Conservation (phyloP, 2,329 filamentous ascomycete genomes). For the Sporothrix brunneoviolacea region DNA sequence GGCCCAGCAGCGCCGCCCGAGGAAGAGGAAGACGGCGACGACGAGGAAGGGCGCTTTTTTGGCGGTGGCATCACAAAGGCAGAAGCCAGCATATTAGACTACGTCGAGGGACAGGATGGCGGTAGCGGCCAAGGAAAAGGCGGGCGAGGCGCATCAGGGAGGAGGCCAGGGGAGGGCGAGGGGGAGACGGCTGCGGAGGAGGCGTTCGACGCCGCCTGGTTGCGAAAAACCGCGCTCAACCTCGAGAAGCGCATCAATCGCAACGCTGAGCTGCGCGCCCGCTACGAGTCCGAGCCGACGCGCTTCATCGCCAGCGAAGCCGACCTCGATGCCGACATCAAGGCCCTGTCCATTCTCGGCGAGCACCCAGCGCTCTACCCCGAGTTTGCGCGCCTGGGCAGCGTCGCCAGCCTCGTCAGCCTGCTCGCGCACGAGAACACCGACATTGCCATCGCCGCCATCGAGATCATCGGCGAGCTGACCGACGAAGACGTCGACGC, state of each 20-base stretch:
- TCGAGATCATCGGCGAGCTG: slow-evolving; percentile 84
- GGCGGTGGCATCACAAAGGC: slow-evolving; percentile 80
- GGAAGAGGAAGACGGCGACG: slow-evolving; percentile 49
- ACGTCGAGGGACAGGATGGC: slow-evolving; percentile 60
- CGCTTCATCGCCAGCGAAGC: slow-evolving; percentile 84
- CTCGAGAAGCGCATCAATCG: slow-evolving; percentile 89
- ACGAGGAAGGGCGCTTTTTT: slow-evolving; percentile 93
- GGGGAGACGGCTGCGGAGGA: no score
- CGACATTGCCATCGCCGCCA: slow-evolving; percentile 86
- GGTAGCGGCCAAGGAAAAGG: slow-evolving; percentile 44
- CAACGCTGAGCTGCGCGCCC: slow-evolving; percentile 83
- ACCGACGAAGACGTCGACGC: slow-evolving; percentile 89
- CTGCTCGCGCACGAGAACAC: slow-evolving; percentile 92
- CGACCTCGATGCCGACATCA: slow-evolving; percentile 83
- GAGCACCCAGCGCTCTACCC: slow-evolving; percentile 79
- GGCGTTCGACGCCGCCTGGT: slow-evolving; percentile 76
- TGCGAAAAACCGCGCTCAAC: slow-evolving; percentile 70
- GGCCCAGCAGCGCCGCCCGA: slow-evolving; percentile 38
- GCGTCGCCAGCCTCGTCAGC: slow-evolving; percentile 65
- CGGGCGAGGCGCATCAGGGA: slow-evolving; percentile 29
- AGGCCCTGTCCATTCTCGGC: slow-evolving; percentile 74
- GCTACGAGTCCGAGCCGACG: slow-evolving; percentile 71
- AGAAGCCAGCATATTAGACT: slow-evolving; percentile 80
- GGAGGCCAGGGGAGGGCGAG: no score
- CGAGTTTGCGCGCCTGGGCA: slow-evolving; percentile 72